These are phyloP conservation scores for Panicum miliaceum DNA, from an alignment of 176 grass and related monocot genomes.

Conservation along the genomic window DNA sequence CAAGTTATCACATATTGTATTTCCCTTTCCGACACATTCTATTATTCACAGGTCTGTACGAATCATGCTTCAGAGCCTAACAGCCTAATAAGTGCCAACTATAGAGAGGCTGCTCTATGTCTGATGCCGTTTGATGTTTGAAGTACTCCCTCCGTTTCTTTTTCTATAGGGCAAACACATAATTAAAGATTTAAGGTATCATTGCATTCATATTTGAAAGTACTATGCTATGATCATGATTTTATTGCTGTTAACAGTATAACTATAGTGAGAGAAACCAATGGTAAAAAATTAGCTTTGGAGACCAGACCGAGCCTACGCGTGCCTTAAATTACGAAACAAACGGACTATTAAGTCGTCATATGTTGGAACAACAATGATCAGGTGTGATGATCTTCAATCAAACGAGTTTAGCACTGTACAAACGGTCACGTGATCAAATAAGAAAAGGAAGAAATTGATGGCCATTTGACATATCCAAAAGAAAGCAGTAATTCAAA, in stretches of 20 bases:
- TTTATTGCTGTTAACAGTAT: not conserved
- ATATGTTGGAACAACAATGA: constrained; percentile 10
- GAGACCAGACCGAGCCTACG: not conserved
- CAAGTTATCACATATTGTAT: constrained; percentile 1
- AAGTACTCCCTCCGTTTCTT: not conserved
- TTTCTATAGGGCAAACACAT: not conserved
- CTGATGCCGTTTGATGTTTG: not conserved
- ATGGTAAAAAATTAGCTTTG: not conserved
- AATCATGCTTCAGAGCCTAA: no score
- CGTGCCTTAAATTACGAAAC: not conserved
- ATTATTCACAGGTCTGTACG: no score
- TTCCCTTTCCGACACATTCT: not conserved
- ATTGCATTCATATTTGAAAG: not conserved
- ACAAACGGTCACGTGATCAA: not conserved
- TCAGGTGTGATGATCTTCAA: constrained; percentile 4
- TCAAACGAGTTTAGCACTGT: not conserved
- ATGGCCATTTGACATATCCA: not conserved
- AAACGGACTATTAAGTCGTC: not conserved
- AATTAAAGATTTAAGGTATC: not conserved
- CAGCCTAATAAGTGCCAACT: not conserved
- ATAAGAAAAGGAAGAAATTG: constrained; percentile 8
- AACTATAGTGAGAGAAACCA: not conserved
- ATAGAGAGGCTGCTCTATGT: not conserved
- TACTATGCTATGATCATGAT: not conserved
- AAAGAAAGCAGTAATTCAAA: constrained; percentile 16